phyloP scores from a whole-genome alignment of 768 basidiomycete species.

The Chalciporus pseudorubinellus region DNA sequence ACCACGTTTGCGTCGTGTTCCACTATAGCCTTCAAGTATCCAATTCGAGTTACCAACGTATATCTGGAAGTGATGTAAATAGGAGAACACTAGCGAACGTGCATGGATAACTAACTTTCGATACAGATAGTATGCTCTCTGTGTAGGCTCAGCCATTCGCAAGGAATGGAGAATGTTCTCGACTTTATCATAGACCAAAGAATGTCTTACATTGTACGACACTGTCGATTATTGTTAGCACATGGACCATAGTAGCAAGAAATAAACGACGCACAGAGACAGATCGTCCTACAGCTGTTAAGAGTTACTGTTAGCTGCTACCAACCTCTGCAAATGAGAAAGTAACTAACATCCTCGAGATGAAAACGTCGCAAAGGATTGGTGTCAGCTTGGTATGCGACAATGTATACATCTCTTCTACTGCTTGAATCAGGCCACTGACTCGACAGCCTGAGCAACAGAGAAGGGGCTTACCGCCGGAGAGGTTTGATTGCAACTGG shows the following conservation, averaged over 20 bases:
- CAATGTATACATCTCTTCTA: slow-evolving; percentile 2
- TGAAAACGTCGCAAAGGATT: slow-evolving; percentile 37
- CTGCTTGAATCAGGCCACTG: not conserved
- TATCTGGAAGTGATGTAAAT: not conserved
- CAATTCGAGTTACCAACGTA: not conserved
- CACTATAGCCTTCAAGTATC: slow-evolving; percentile 14
- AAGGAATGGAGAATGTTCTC: slow-evolving; percentile 11
- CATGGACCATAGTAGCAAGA: not conserved
- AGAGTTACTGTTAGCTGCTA: not conserved
- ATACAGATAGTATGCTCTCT: slow-evolving; percentile 7
- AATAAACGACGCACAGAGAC: slow-evolving; percentile 40
- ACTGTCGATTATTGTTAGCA: slow-evolving; percentile 3
- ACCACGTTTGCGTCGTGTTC: slow-evolving; percentile 14
- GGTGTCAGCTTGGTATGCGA: slow-evolving; percentile 13
- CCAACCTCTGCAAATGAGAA: not conserved
- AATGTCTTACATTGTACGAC: slow-evolving; percentile 28
- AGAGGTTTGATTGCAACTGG: slow-evolving; percentile 27
- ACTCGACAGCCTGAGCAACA: not conserved
- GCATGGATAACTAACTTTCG: not conserved
- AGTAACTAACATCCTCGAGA: slow-evolving; percentile 47
- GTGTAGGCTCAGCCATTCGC: not conserved
- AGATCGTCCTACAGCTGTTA: slow-evolving; percentile 45
- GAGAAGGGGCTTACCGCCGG: slow-evolving; percentile 30
- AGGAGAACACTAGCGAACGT: not conserved
- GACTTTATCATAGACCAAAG: not conserved